Conservation (phyloP, 768 basidiomycete genomes). For the Termitomyces sp. region DNA sequence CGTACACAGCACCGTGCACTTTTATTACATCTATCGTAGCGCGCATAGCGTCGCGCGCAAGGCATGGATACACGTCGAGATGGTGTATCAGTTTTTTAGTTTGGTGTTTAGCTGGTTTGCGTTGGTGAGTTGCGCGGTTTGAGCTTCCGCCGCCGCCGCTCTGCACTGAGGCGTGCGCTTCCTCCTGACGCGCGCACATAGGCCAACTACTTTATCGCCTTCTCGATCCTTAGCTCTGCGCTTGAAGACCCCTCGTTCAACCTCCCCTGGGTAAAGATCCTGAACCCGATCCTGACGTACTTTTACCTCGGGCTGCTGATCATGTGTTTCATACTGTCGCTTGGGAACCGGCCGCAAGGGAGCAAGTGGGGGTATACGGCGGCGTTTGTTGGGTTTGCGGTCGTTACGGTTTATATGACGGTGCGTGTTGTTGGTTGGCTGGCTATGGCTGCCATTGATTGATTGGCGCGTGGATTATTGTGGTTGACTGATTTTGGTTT, state of each 20-base stretch:
- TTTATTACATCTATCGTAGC: slow-evolving; percentile 92
- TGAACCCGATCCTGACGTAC: slow-evolving; percentile 80
- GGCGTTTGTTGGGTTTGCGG: slow-evolving; percentile 80
- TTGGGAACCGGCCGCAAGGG: slow-evolving; percentile 92
- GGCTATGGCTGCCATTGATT: too few species aligned
- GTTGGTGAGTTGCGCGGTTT: slow-evolving; percentile 42
- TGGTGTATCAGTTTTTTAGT: slow-evolving; percentile 88
- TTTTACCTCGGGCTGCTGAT: slow-evolving; percentile 84
- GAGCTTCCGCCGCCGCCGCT: not conserved
- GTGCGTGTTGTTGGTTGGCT: slow-evolving; percentile 23
- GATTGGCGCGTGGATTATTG: too few species aligned
- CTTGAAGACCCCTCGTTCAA: slow-evolving; percentile 61
- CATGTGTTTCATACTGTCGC: slow-evolving; percentile 79
- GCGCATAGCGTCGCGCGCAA: slow-evolving; percentile 80
- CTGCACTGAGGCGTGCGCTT: not conserved
- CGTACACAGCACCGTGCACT: slow-evolving; percentile 87
- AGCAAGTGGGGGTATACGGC: slow-evolving; percentile 82
- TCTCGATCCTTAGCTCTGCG: slow-evolving; percentile 68
- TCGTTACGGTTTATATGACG: slow-evolving; percentile 97
- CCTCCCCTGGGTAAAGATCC: slow-evolving; percentile 55
- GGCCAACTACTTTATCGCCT: slow-evolving; percentile 93
- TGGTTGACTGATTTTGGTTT: not conserved
- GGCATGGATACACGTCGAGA: slow-evolving; percentile 92
- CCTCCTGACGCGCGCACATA: too few species aligned
- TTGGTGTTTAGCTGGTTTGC: slow-evolving; percentile 91